Conservation (phyloP, 1,284 basidiomycete genomes). For the Afroboletus lepidellus region DNA sequence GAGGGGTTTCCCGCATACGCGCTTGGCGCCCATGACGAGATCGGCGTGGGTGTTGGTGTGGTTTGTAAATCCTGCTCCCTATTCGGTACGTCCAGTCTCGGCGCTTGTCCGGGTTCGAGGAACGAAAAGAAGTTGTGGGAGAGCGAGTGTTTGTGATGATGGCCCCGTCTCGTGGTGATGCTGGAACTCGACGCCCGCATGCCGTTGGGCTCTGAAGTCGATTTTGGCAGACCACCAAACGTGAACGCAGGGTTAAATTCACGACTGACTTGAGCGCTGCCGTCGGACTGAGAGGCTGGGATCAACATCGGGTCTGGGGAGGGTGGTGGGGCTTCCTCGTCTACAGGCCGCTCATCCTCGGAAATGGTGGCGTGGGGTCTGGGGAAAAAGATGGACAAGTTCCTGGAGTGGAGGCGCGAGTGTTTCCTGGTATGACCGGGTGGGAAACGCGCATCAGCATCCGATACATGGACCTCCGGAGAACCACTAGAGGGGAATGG, state of each 20-base stretch:
- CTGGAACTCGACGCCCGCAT: slow-evolving; percentile 6
- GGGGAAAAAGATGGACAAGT: slow-evolving; percentile 89
- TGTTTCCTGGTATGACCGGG: slow-evolving; percentile 53
- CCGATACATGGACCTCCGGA: slow-evolving; percentile 25
- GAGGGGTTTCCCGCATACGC: slow-evolving; percentile 9
- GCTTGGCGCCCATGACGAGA: slow-evolving; percentile 24
- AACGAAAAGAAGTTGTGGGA: slow-evolving; percentile 94
- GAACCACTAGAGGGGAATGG: slow-evolving; percentile 24
- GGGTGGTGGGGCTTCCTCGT: slow-evolving; percentile 46
- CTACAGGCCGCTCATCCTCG: slow-evolving; percentile 55
- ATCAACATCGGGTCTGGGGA: slow-evolving; percentile 23
- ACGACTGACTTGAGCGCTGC: not conserved
- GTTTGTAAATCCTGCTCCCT: slow-evolving; percentile 15
- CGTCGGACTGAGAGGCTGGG: slow-evolving; percentile 31
- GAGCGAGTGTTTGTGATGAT: slow-evolving; percentile 91
- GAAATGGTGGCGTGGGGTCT: slow-evolving; percentile 61
- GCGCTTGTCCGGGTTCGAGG: slow-evolving; percentile 56
- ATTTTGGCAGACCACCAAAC: slow-evolving; percentile 32
- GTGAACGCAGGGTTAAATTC: slow-evolving; percentile 29
- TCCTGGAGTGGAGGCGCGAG: slow-evolving; percentile 82
- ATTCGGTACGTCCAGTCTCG: slow-evolving; percentile 1
- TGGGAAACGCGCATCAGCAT: slow-evolving; percentile 13
- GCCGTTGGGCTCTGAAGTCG: slow-evolving; percentile 23
- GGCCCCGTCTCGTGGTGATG: slow-evolving; percentile 55
- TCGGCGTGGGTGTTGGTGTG: slow-evolving; percentile 24